A percentile compares a stretch with the other conserved stretches of the same genome.
Evolutionary conservation across 2,329 filamentous ascomycete species (phyloP).

Genomic region (Fusarium tanahbumbuense): DNA sequence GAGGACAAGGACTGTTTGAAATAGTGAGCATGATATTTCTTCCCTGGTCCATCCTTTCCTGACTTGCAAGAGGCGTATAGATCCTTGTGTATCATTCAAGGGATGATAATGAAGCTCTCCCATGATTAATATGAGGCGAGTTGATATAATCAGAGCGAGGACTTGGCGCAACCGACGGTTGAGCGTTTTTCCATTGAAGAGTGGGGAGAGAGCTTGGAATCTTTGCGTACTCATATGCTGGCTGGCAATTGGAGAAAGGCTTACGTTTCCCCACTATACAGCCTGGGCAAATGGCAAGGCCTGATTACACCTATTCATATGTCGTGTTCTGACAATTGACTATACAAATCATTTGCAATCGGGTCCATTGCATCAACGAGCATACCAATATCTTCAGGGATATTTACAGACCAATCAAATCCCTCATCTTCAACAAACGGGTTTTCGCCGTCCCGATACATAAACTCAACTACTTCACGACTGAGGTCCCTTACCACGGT

Average conservation of each 20-base stretch:
- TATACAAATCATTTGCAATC: background rate
- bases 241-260: too few species aligned
- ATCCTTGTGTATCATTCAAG: background rate
- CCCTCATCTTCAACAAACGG: background rate
- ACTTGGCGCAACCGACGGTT: background rate
- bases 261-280: too few species aligned
- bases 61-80: background rate
- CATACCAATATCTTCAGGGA: background rate
- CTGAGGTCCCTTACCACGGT: background rate
- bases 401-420: background rate
- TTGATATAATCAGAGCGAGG: too few species aligned
- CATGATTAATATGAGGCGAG: background rate
- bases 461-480: background rate
- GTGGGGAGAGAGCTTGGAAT: background rate
- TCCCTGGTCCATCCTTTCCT: background rate
- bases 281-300: too few species aligned
- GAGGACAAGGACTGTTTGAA: background rate
- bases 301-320: too few species aligned
- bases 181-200: background rate
- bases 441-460: conserved; percentile 3
- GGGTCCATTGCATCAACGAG: background rate
- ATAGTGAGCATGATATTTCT: background rate
- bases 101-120: background rate
- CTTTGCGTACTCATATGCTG: background rate
- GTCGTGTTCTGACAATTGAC: background rate